Evolutionary conservation across 2,329 filamentous ascomycete species (phyloP).

Genomic region (Ophiosphaerella narmari): DNA sequence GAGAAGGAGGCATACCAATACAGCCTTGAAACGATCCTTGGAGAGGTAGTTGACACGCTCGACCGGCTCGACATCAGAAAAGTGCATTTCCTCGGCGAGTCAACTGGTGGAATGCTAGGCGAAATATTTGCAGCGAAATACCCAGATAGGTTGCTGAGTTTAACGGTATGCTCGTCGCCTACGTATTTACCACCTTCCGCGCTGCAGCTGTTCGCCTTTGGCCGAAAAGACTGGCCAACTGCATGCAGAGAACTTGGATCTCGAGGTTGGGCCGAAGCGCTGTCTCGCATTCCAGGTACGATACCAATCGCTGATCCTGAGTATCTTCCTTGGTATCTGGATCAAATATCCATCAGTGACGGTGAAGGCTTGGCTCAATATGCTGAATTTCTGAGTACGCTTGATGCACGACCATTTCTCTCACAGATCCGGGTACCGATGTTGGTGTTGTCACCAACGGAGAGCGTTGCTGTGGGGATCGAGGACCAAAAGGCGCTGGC

Average conservation of each 20-base stretch:
- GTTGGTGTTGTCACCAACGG: slow-evolving; percentile 39
- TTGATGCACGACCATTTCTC: slow-evolving; percentile 40
- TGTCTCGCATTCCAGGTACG: slow-evolving; percentile 36
- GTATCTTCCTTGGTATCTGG: slow-evolving; percentile 41
- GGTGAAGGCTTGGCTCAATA: slow-evolving; percentile 43
- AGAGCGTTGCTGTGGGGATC: slow-evolving; percentile 38
- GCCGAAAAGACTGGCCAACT: slow-evolving; percentile 29
- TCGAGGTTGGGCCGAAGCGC: slow-evolving; percentile 38
- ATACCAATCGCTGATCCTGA: slow-evolving; percentile 30
- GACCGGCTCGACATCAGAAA: slow-evolving; percentile 37
- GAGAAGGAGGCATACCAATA: slow-evolving; percentile 22
- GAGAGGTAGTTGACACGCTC: slow-evolving; percentile 41
- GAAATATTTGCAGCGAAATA: slow-evolving; percentile 40
- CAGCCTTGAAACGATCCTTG: slow-evolving; percentile 31
- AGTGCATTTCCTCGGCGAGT: slow-evolving; percentile 44
- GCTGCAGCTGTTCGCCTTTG: slow-evolving; percentile 39
- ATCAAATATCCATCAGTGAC: slow-evolving; percentile 29
- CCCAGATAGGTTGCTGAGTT: slow-evolving; percentile 32
- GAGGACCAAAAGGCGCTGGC: slow-evolving; percentile 32
- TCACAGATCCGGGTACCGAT: slow-evolving; percentile 34
- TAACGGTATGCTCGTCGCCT: slow-evolving; percentile 41
- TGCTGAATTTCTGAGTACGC: slow-evolving; percentile 37
- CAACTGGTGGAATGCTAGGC: slow-evolving; percentile 41
- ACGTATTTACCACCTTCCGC: slow-evolving; percentile 32
- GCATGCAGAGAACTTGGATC: slow-evolving; percentile 39